Conservation (phyloP, 2,329 filamentous ascomycete species). For the Arthroderma uncinatum region DNA sequence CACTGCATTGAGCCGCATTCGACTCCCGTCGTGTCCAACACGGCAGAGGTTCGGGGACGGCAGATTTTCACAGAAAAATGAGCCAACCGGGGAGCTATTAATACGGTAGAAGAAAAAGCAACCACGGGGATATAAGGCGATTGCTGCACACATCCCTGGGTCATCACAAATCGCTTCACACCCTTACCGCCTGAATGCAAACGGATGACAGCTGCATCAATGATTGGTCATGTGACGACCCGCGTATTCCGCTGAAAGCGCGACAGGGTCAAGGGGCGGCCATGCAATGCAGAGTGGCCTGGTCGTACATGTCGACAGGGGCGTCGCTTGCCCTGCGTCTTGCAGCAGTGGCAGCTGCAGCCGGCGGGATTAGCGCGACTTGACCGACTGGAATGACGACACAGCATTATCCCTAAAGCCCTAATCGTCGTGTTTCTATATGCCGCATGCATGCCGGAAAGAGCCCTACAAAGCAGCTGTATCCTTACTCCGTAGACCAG, state of each 20-base stretch:
- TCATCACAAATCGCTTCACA: neutral
- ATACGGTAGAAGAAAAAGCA: neutral
- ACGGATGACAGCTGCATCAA: neutral
- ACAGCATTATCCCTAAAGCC: neutral
- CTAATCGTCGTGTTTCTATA: neutral
- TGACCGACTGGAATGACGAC: neutral
- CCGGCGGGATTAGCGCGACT: neutral
- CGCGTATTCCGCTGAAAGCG: neutral
- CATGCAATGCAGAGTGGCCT: constrained; percentile 1
- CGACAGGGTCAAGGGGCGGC: neutral
- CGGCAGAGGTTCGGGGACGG: neutral
- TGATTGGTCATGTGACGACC: constrained; percentile 3
- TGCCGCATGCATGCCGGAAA: neutral
- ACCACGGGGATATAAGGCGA: neutral
- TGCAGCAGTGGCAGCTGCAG: constrained; percentile 1
- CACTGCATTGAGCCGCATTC: neutral
- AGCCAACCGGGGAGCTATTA: constrained; percentile 1
- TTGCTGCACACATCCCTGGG: neutral
- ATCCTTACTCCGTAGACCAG: neutral
- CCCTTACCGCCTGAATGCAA: constrained; percentile 1
- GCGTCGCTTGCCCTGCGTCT: constrained; percentile 1
- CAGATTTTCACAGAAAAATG: neutral
- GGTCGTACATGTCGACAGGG: neutral
- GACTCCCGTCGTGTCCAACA: neutral
- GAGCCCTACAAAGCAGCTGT: neutral